Percentiles rank a stretch among this genome's conserved stretches.
These are phyloP conservation scores for Rhamnella rubrinervis DNA, from an alignment of 331 rosid species.

Conservation along the genomic window DNA sequence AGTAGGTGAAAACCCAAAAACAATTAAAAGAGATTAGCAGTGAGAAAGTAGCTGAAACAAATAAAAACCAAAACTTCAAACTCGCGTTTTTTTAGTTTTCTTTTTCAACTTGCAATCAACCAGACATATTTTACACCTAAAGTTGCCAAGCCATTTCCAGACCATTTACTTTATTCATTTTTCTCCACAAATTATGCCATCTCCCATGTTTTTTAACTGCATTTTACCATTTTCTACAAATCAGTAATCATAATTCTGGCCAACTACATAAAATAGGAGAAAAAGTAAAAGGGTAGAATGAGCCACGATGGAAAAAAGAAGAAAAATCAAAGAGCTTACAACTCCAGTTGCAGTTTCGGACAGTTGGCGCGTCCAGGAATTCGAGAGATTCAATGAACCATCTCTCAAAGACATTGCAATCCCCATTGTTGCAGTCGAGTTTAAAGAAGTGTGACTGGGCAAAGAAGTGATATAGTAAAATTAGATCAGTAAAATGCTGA, in stretches of 20 bases:
- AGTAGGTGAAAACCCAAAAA: conserved; percentile 7
- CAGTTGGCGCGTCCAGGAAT: conserved; percentile 88
- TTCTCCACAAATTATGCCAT: neutral
- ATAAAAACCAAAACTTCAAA: neutral
- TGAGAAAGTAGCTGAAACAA: neutral
- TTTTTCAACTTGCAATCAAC: neutral
- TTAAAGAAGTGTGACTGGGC: conserved; percentile 64
- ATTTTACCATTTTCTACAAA: neutral
- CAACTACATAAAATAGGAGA: neutral
- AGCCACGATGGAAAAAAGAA: neutral
- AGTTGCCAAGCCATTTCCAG: neutral
- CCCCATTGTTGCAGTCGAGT: conserved; percentile 85
- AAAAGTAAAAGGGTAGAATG: neutral
- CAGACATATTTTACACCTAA: conserved; percentile 10
- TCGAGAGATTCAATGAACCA: conserved; percentile 86
- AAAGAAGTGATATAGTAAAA: conserved; percentile 21
- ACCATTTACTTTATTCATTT: conserved; percentile 2
- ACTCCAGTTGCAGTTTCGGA: conserved; percentile 77
- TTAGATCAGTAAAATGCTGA: conserved; percentile 16
- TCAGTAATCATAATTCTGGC: too few species aligned
- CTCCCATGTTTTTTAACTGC: neutral
- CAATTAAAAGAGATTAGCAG: conserved; percentile 2
- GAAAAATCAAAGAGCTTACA: conserved; percentile 46
- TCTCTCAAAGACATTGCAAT: conserved; percentile 74
- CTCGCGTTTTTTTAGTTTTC: neutral